phyloP scores from a whole-genome alignment of 345 rosid genomes.

The Salix dunnii region DNA sequence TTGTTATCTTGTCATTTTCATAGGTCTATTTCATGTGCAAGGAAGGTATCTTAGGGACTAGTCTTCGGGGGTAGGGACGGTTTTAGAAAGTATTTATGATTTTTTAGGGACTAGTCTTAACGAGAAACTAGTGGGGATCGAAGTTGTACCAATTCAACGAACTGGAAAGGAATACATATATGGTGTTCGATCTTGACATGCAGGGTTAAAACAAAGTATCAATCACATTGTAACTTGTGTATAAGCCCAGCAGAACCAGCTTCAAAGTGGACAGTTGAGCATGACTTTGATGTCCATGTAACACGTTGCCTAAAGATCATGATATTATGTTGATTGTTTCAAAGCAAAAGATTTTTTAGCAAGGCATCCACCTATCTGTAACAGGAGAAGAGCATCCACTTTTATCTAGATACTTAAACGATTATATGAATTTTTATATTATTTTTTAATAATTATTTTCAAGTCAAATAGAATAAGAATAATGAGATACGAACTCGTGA shows the following conservation, averaged over 20 bases:
- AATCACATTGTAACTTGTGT: neutral
- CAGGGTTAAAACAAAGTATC: neutral
- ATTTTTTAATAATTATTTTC: too few species aligned
- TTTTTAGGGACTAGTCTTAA: neutral
- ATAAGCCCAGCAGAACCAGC: neutral
- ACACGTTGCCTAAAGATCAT: neutral
- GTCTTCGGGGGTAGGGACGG: too few species aligned
- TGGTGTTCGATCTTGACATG: neutral
- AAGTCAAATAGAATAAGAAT: too few species aligned
- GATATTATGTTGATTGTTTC: neutral
- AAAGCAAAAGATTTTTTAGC: neutral
- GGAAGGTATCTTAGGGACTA: neutral
- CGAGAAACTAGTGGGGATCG: neutral
- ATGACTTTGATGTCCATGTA: neutral
- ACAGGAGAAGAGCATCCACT: too few species aligned
- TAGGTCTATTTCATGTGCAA: neutral
- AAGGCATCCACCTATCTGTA: too few species aligned
- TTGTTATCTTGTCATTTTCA: slow-evolving; percentile 19
- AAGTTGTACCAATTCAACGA: neutral
- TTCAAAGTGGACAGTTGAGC: neutral
- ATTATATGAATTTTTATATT: too few species aligned
- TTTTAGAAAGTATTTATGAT: too few species aligned
- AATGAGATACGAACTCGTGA: too few species aligned
- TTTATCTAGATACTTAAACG: too few species aligned
- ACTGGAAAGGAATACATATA: neutral